phyloP scores from a whole-genome alignment of 1,284 basidiomycete genomes.

The Ganoderma lucidum region DNA sequence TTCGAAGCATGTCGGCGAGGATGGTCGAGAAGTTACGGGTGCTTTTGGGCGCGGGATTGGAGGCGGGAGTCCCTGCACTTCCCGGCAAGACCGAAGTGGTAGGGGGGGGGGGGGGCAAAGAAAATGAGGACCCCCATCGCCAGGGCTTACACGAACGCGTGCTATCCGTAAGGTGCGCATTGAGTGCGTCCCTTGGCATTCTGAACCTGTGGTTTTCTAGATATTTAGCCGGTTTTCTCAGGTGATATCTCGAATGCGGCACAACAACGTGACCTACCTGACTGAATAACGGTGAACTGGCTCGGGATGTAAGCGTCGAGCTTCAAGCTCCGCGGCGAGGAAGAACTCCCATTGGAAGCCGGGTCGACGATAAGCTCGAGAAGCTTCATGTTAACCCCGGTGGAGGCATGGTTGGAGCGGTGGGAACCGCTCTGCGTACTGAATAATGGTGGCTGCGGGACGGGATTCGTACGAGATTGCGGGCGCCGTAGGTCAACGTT shows the following conservation, averaged over 20 bases:
- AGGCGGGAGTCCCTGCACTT: not conserved
- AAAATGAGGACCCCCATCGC: not conserved
- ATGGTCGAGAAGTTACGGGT: not conserved
- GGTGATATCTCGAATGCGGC: not conserved
- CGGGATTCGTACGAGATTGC: conserved; percentile 3
- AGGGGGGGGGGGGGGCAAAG: not conserved
- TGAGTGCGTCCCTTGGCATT: not conserved
- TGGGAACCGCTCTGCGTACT: not conserved
- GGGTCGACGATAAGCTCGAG: conserved; percentile 1
- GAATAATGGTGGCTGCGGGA: not conserved
- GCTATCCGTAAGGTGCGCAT: not conserved
- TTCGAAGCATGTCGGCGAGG: not conserved
- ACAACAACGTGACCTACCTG: not conserved
- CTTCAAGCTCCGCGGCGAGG: not conserved
- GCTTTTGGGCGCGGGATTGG: not conserved
- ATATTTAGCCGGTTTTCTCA: not conserved
- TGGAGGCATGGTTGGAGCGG: not conserved
- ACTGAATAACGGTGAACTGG: not conserved
- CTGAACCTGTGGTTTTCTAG: not conserved
- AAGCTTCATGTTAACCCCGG: not conserved
- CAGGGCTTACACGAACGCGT: not conserved
- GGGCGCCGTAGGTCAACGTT: not conserved
- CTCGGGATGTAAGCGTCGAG: not conserved
- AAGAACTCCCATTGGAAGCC: not conserved
- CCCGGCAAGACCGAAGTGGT: not conserved